Conservation (phyloP, 768 basidiomycete genomes). For the Pholiota molesta region DNA sequence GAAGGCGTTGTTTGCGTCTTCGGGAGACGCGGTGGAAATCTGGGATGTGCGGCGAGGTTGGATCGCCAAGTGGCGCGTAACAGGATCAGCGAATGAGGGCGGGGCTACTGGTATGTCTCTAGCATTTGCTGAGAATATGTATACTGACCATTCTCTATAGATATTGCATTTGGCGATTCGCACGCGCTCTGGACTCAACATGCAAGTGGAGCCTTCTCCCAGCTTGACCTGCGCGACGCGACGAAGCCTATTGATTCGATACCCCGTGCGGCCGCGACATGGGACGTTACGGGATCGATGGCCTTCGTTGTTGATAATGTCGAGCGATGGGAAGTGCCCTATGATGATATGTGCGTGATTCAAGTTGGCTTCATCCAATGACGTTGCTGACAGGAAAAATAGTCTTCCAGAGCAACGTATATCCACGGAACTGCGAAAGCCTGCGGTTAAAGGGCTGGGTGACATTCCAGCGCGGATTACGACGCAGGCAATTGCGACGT, state of each 20-base stretch:
- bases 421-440: conserved; percentile 33
- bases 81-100: conserved; percentile 66
- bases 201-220: conserved; percentile 75
- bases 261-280: conserved; percentile 62
- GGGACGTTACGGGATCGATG: conserved; percentile 67
- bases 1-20: background rate
- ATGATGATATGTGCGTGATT: conserved; percentile 72
- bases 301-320: conserved; percentile 66
- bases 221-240: conserved; percentile 71
- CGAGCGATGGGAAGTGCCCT: conserved; percentile 66
- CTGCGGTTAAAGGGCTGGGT: conserved; percentile 57
- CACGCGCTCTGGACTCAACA: conserved; percentile 77
- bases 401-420: conserved; percentile 42
- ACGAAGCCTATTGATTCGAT: conserved; percentile 69
- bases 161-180: conserved; percentile 69
- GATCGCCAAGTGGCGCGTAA: conserved; percentile 82
- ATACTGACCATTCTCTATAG: conserved; percentile 38
- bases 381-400: background rate
- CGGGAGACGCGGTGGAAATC: conserved; percentile 72
- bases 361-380: conserved; percentile 1
- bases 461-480: conserved; percentile 53
- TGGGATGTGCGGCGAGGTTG: conserved; percentile 86
- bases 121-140: background rate
- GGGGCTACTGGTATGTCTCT: conserved; percentile 64
- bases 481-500: conserved; percentile 62